Percentiles rank a stretch among this genome's conserved stretches.
These are phyloP conservation scores for Geotrichum carabidarum DNA, from an alignment of 1,139 yeast species.

Conservation along the genomic window DNA sequence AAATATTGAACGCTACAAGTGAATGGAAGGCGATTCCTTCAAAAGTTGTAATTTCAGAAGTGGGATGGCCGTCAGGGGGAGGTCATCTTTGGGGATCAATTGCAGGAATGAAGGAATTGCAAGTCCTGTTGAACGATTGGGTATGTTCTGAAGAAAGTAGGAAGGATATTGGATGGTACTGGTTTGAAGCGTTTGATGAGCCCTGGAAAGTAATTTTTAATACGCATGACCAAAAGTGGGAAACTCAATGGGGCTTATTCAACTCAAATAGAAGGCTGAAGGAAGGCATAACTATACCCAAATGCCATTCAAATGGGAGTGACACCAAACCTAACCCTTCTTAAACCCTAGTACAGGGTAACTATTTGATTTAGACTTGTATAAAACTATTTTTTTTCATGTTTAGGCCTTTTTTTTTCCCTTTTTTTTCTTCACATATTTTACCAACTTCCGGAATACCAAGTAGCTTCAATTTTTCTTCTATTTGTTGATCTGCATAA, in stretches of 20 bases:
- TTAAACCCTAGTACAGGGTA: background rate
- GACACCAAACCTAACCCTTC: background rate
- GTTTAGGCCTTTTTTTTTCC: conserved; percentile 14
- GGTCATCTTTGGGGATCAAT: conserved; percentile 46
- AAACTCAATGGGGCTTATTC: conserved; percentile 68
- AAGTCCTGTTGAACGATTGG: conserved; percentile 50
- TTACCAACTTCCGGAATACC: conserved; percentile 33
- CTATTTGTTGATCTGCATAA: conserved; percentile 30
- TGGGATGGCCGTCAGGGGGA: conserved; percentile 70
- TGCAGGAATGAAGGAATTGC: conserved; percentile 47
- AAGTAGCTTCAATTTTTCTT: conserved; percentile 28
- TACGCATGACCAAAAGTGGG: conserved; percentile 52
- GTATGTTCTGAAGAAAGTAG: conserved; percentile 41
- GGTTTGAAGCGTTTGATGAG: conserved; percentile 69
- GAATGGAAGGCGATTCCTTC: conserved; percentile 28
- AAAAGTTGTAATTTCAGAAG: conserved; percentile 51
- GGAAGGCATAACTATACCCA: conserved; percentile 23
- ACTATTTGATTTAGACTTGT: conserved; percentile 7
- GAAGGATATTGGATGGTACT: conserved; percentile 49
- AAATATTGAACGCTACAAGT: conserved; percentile 35
- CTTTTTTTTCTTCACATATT: conserved; percentile 20
- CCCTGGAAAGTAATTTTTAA: conserved; percentile 61
- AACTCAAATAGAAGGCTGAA: conserved; percentile 46
- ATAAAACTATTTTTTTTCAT: conserved; percentile 2
- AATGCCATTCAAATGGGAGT: conserved; percentile 1